Base-by-base conservation (phyloP, 1,284 basidiomycete species). In the Ganoderma lucidum region DNA sequence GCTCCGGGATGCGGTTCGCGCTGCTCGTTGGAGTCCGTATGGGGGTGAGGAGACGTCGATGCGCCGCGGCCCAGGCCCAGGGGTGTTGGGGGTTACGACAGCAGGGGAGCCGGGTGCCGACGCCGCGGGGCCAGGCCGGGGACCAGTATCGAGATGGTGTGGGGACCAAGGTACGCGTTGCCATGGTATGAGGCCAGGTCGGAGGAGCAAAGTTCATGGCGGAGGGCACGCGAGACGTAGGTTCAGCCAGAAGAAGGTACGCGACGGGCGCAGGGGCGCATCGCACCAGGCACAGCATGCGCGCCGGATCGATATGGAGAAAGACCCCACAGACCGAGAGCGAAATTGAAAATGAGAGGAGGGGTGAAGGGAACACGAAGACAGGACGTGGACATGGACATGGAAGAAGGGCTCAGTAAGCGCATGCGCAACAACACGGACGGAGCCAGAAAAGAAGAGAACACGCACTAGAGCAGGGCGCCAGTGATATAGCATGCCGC, bases 1-100 rank as follows among this genome's bases (percentile, higher is more conserved):
- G 84, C 78, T 97, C 96, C 35, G 96, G 96, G 66, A 96, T 86
- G 64, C 95, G 87, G 74, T 91, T 90, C 48, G 94, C 94, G 80
- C 91, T 96, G 63, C 41, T 56, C 55, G 32, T 35, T 30, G 32
- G 2, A 9, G 55, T 2, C 14, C 55, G 14, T 56, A 4, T 6
- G 48, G 48, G 48, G 48, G 19, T 28, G 23, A 23, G 39, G 39
- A 41, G 23, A 28, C 39, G 15, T 42, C 14, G 37, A 10, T 28
- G n/a, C 39, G 59, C 37, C n/a, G 59, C 37, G 39, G 23, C n/a
- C 45, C n/a, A 23, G 17, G 14, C 28, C 42, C 30, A 23, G 23
- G 23, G 23, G 23, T 23, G 23, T 23, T 28, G 42, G 37, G 35
- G 5, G n/a, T 35, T 35, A 35, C 28, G 55, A 56, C 30, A 19